Evolutionary conservation across 345 rosid genomes (phyloP), one percentile per base, ranked within the genome.

Genomic region (Carallia pectinifolia): DNA sequence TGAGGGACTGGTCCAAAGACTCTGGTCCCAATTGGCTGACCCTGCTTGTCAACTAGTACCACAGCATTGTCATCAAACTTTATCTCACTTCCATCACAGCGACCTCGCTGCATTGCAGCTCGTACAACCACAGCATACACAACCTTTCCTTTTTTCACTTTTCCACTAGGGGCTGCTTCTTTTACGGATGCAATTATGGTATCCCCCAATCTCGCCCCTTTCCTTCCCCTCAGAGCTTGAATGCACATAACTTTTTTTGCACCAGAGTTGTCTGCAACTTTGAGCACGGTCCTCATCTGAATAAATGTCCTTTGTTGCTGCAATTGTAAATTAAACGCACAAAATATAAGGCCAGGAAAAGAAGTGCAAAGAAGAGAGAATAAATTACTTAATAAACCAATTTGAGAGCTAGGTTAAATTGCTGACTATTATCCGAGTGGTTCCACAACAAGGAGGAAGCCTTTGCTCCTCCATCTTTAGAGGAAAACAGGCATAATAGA

Each of bases 1-100:
- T 96, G 91, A 0, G 99, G 96, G n/a, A 90, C 94, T 10, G 96
- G 96, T 60, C 98, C 96, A 62, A 86, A 87, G 53, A 95, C 97
- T 52, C 98, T 70, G 6, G 91, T 95, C 72, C 97, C 94, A 39
- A 83, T 81, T 1, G 94, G 97, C 66, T 90, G 90, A 7, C 92
- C 89, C 76, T 87, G 65, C 83, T 89, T 88, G 63, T 88, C 90
- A 13, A 89, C 86, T 33, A 95, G 85, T 29, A 90, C 97, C 34
- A 87, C 94, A 0, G 98, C 97, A 6, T 92, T 95, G 76, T 95
- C 96, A 63, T 95, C 98, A 48, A 95, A 92, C 83, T 85, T 89
- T 64, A 95, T 89, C 78, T 87, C 93, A 53, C 93, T 86, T 44
- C 99, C 99, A 75, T 92, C 97, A 18, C 84, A 85, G 66, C 96